Evolutionary conservation across 1,284 basidiomycete species (phyloP), one percentile per base, ranked within the genome.

Genomic region (Ceratobasidium sp.): DNA sequence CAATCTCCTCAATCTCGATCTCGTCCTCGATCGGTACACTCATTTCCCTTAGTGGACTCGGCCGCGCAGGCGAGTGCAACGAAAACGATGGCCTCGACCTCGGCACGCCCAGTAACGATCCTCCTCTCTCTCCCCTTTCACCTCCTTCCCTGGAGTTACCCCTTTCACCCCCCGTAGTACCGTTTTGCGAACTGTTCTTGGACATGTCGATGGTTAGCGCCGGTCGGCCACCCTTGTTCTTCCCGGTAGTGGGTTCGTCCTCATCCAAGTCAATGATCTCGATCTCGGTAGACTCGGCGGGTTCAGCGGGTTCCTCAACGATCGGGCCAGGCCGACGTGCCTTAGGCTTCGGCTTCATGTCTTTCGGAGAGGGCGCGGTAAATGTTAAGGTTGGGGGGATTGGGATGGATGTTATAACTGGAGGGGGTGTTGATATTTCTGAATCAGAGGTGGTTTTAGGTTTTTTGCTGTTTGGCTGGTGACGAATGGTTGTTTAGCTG

Each of bases 11-110:
- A 36, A 56, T 53, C 44, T 69, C 66, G 29, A 56, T 44, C 24
- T 69, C 66, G 41, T 69, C 66, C 51, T 69, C 66, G 31, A 69
- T 69, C 19, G 66, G 66, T 22, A 69, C 66, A 19, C 66, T 69
- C 66, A 69, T 69, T 53, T 69, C 66, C 14, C 66, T 31, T 33
- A 69, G 24, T 3, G 66, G 66, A 29, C 66, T 69, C n/a, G 66
- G 66, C 22, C 66, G 29, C 1, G 66, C 66, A 29, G 66, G 66
- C 5, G 66, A 69, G 47, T 69, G 66, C 51, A 69, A 57, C 7
- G 66, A 69, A 57, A 69, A 69, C 66, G 66, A 69, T 19, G 51
- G 66, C 1, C 66, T 8, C 22, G 56, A 53, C 51, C 66, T 56
- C 31, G 66, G 66, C 9, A 69, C n/a, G 29, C 66, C 66, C 19